Percentiles rank a stretch among this genome's conserved stretches.
These are phyloP conservation scores for Ganoderma leucocontextum DNA, from an alignment of 1,284 basidiomycete genomes.

Conservation along the genomic window DNA sequence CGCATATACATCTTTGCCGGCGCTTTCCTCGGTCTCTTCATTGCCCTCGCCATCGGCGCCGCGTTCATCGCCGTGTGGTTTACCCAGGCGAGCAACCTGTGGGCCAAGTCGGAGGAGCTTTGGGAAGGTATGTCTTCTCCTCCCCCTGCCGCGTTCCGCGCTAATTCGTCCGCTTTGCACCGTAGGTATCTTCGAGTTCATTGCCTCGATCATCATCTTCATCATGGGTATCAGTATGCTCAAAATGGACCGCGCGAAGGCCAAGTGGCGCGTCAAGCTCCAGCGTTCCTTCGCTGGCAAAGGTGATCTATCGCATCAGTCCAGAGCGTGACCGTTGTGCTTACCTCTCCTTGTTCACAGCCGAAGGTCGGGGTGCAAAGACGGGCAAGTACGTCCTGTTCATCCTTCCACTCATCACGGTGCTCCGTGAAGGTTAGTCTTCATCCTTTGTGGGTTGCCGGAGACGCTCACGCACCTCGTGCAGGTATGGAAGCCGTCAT, in stretches of 20 bases:
- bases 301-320: conserved; percentile 38
- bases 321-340: not conserved
- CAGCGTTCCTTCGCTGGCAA: conserved; percentile 77
- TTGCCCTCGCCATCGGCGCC: conserved; percentile 81
- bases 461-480: not conserved
- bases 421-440: conserved; percentile 83
- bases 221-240: conserved; percentile 56
- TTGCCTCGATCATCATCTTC: conserved; percentile 84
- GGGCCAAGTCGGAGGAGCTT: conserved; percentile 76
- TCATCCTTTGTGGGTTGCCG: not conserved
- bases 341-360: conserved; percentile 18
- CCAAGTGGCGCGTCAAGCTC: conserved; percentile 92
- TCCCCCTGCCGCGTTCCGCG: not conserved
- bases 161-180: conserved; percentile 34
- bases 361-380: conserved; percentile 49
- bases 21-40: conserved; percentile 75
- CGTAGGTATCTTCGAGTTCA: conserved; percentile 80
- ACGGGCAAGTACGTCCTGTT: conserved; percentile 88
- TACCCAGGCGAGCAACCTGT: conserved; percentile 77
- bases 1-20: conserved; percentile 84
- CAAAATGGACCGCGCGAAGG: conserved; percentile 73
- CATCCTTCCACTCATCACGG: conserved; percentile 88
- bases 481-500: conserved; percentile 87
- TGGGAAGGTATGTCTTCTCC: conserved; percentile 62
- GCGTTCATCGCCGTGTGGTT: conserved; percentile 86